Percentiles rank a stretch among this genome's conserved stretches.
phyloP scores from a whole-genome alignment of 495 filamentous ascomycete species.

The Aspergillus ostianus region DNA sequence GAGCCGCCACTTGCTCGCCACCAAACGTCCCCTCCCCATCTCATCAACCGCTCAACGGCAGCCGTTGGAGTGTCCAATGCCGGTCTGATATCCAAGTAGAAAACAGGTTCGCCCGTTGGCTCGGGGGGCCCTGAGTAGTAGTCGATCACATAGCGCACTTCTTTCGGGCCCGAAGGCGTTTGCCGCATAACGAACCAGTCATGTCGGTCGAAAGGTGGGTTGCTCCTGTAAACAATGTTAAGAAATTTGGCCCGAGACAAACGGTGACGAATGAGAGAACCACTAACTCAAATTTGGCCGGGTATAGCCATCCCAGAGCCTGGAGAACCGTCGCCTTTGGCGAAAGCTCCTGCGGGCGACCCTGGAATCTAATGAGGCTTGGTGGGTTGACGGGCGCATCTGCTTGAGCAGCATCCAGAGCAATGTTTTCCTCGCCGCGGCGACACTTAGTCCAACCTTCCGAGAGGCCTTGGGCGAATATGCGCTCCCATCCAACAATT shows the following conservation, averaged over 20 bases:
- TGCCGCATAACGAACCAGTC: constrained; percentile 89
- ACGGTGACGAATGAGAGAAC: neutral
- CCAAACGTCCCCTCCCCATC: constrained; percentile 95
- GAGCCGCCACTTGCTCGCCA: constrained; percentile 79
- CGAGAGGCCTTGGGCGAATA: constrained; percentile 69
- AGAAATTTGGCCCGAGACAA: too few species aligned
- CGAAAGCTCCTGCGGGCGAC: constrained; percentile 81
- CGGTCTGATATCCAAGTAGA: constrained; percentile 95
- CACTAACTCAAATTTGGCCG: constrained; percentile 70
- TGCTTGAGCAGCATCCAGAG: constrained; percentile 35
- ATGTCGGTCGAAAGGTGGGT: constrained; percentile 94
- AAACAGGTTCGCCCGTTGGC: constrained; percentile 88
- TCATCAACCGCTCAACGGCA: constrained; percentile 76
- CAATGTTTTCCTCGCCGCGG: constrained; percentile 66
- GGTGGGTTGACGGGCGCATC: constrained; percentile 53
- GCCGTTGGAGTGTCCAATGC: constrained; percentile 80
- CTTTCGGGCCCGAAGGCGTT: constrained; percentile 57
- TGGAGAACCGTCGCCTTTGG: constrained; percentile 85
- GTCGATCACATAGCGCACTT: constrained; percentile 95
- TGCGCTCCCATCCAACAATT: constrained; percentile 86
- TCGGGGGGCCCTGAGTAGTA: constrained; percentile 91
- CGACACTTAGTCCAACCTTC: constrained; percentile 73
- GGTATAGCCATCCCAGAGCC: constrained; percentile 72
- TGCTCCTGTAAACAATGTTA: constrained; percentile 45
- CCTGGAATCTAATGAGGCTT: constrained; percentile 79